A percentile compares a stretch with the other conserved stretches of the same genome.
Conservation (phyloP, 2,329 filamentous ascomycete species). For the Bertia moriformis region DNA sequence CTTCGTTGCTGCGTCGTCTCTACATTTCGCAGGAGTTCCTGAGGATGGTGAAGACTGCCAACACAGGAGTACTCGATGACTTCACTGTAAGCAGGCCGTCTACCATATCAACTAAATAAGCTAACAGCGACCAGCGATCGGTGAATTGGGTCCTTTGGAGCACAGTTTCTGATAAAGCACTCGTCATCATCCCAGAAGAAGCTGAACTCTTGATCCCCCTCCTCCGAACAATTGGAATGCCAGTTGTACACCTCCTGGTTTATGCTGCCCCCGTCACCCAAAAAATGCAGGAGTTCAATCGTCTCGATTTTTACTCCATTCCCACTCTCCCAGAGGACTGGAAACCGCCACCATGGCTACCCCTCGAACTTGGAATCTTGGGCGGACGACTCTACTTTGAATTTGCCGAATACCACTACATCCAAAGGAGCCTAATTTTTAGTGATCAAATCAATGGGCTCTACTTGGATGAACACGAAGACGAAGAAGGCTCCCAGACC, state of each 20-base stretch:
- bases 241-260: slow-evolving; percentile 27
- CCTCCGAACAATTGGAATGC: slow-evolving; percentile 15
- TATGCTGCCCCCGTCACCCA: slow-evolving; percentile 47
- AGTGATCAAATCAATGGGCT: not conserved
- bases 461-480: not conserved
- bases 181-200: slow-evolving; percentile 51
- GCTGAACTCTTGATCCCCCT: slow-evolving; percentile 35
- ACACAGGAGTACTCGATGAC: no score
- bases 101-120: no score
- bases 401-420: slow-evolving; percentile 24
- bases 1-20: no score
- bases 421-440: no score
- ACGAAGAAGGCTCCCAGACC: not conserved
- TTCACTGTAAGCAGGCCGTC: no score
- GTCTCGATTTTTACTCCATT: slow-evolving; percentile 32
- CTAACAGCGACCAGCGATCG: slow-evolving; percentile 21
- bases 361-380: slow-evolving; percentile 42
- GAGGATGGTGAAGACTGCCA: slow-evolving; percentile 21
- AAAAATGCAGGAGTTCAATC: slow-evolving; percentile 43
- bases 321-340: slow-evolving; percentile 26
- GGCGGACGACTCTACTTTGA: slow-evolving; percentile 46
- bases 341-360: slow-evolving; percentile 33
- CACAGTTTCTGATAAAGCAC: slow-evolving; percentile 22
- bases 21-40: slow-evolving; percentile 30
- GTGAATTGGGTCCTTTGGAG: slow-evolving; percentile 52